phyloP scores from a whole-genome alignment of 1,284 basidiomycete species.

The Irpex sp. region DNA sequence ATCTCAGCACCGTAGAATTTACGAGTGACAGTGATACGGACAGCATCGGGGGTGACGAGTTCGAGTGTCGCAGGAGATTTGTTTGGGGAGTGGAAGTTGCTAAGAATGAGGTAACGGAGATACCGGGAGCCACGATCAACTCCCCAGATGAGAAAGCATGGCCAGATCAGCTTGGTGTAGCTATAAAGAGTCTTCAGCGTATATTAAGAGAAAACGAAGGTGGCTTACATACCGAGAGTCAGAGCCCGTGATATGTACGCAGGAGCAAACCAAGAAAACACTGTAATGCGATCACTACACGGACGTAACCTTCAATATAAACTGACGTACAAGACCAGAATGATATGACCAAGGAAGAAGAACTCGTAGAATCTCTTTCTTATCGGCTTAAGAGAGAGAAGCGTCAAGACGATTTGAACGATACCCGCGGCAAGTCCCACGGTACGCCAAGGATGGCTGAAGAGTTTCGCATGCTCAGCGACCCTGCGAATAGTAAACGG shows the following conservation, averaged over 20 bases:
- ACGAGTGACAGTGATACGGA: constrained; percentile 30
- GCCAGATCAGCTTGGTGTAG: constrained; percentile 6
- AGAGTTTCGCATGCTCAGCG: not conserved
- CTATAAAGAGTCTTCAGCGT: constrained; percentile 2
- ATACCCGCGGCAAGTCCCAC: constrained; percentile 29
- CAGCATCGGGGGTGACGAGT: constrained; percentile 24
- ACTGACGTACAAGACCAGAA: constrained; percentile 27
- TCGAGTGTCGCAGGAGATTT: constrained; percentile 16
- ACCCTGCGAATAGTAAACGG: not conserved
- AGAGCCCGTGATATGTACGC: not conserved
- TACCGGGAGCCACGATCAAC: constrained; percentile 9
- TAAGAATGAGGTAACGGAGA: constrained; percentile 8
- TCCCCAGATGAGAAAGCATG: constrained; percentile 11
- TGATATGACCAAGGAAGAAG: constrained; percentile 38
- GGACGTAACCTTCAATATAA: no score
- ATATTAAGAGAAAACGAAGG: no score
- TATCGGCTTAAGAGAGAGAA: constrained; percentile 32
- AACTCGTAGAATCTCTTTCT: constrained; percentile 37
- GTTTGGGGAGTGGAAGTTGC: constrained; percentile 11
- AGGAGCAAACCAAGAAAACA: constrained; percentile 9
- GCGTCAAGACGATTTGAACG: constrained; percentile 28
- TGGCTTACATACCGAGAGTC: not conserved
- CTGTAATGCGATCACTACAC: constrained; percentile 6
- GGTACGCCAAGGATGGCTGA: constrained; percentile 12
- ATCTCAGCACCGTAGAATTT: constrained; percentile 8